Conservation (phyloP, 306 rosid genomes). For the Spatholobus suberectus region DNA sequence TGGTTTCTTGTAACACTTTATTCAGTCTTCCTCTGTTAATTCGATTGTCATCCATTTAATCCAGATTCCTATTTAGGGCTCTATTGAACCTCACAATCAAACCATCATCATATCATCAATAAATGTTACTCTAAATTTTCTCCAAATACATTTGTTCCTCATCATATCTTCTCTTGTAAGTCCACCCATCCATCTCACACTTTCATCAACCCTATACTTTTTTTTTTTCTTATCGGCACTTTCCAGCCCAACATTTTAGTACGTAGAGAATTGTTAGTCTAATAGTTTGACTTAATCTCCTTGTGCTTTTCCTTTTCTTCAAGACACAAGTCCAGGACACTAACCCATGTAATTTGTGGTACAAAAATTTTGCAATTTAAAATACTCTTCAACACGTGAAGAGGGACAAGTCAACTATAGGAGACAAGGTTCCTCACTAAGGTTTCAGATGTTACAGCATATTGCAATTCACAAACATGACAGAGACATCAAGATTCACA, state of each 20-base stretch:
- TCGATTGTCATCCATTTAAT: neutral
- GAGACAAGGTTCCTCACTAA: conserved; percentile 1
- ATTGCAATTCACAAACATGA: neutral
- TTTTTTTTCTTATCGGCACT: neutral
- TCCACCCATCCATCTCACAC: neutral
- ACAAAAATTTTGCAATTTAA: neutral
- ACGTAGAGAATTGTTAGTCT: neutral
- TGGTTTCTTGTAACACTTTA: neutral
- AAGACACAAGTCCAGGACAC: neutral
- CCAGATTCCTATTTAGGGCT: neutral
- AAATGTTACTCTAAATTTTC: neutral
- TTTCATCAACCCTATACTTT: neutral
- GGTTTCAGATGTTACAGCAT: conserved; percentile 22
- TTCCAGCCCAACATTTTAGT: neutral
- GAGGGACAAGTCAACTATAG: neutral
- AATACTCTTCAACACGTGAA: neutral
- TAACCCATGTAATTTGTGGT: neutral
- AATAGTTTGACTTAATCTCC: neutral
- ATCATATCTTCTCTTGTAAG: neutral
- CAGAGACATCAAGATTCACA: neutral
- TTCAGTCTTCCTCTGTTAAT: neutral
- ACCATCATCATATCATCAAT: neutral
- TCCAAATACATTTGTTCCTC: neutral
- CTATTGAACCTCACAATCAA: neutral
- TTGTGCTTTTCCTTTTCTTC: neutral